Evolutionary conservation across 2,329 filamentous ascomycete species (phyloP).

Genomic region (Cadophora gregata): DNA sequence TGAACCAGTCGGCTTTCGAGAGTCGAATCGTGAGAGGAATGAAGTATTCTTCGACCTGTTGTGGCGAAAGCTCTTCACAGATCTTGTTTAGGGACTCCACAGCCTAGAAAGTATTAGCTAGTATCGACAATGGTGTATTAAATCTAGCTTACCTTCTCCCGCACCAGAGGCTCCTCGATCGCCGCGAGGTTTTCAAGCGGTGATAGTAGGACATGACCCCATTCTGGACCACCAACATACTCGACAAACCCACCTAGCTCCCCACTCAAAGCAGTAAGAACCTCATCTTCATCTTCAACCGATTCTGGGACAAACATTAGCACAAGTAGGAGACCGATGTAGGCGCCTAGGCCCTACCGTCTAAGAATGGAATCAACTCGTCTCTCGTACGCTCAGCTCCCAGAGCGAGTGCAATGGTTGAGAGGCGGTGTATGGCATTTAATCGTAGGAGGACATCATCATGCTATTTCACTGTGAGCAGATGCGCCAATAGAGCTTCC

Average conservation of each 20-base stretch:
- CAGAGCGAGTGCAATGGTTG: slow-evolving; percentile 95
- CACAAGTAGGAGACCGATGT: slow-evolving; percentile 13
- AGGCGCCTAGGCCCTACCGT: slow-evolving; percentile 68
- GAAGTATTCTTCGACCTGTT: slow-evolving; percentile 97
- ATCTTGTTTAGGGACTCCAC: slow-evolving; percentile 99
- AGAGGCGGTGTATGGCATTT: slow-evolving; percentile 97
- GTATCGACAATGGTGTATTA: neutral
- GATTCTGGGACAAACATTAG: slow-evolving; percentile 71
- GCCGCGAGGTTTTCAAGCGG: slow-evolving; percentile 97
- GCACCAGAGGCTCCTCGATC: slow-evolving; percentile 96
- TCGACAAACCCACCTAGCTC: slow-evolving; percentile 97
- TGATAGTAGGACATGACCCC: slow-evolving; percentile 93
- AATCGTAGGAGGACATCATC: slow-evolving; percentile 97
- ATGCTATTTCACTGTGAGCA: slow-evolving; percentile 65
- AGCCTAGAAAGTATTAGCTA: slow-evolving; percentile 62
- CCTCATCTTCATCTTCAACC: slow-evolving; percentile 98
- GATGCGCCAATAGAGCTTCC: slow-evolving; percentile 13
- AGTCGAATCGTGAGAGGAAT: slow-evolving; percentile 94
- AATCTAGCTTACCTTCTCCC: slow-evolving; percentile 79
- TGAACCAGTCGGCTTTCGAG: slow-evolving; percentile 99
- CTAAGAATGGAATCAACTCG: slow-evolving; percentile 97
- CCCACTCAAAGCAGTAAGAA: slow-evolving; percentile 94
- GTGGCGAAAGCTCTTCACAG: slow-evolving; percentile 85
- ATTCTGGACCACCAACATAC: slow-evolving; percentile 93
- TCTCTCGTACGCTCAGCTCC: slow-evolving; percentile 96